These are phyloP conservation scores for Macrolepiota dolichaula DNA, from an alignment of 768 basidiomycete genomes.

Conservation along the genomic window DNA sequence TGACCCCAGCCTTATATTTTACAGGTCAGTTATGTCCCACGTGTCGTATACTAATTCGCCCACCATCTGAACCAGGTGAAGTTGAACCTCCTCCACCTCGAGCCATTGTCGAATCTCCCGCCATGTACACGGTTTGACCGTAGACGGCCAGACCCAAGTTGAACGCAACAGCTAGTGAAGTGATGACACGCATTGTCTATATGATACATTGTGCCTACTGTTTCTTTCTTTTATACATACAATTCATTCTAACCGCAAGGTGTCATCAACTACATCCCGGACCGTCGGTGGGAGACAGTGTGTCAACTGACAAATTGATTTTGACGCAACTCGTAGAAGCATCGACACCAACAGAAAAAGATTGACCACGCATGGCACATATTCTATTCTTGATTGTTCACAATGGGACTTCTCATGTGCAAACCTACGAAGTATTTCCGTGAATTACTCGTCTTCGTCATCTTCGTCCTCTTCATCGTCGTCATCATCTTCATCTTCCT, in stretches of 20 bases:
- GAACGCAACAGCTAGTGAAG: constrained; percentile 4
- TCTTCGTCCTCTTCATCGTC: constrained; percentile 21
- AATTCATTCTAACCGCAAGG: background rate
- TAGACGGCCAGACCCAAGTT: constrained; percentile 12
- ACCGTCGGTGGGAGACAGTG: background rate
- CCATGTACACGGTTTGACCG: constrained; percentile 38
- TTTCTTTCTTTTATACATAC: background rate
- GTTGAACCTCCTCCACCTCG: constrained; percentile 28
- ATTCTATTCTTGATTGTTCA: too few species aligned
- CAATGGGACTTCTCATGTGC: background rate
- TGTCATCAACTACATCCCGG: background rate
- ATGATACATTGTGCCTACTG: background rate
- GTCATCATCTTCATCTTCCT: constrained; percentile 14
- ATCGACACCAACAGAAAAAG: background rate
- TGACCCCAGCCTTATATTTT: constrained; percentile 39
- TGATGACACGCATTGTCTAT: constrained; percentile 7
- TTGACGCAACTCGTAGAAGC: background rate
- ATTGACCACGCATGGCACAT: too few species aligned
- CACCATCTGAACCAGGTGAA: constrained; percentile 10
- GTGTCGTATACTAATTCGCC: background rate
- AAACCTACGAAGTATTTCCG: background rate
- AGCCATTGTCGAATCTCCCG: constrained; percentile 45
- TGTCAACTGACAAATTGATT: constrained; percentile 5
- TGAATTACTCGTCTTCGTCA: constrained; percentile 10
- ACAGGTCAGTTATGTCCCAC: background rate